Evolutionary conservation across 2,329 filamentous ascomycete genomes (phyloP).

Genomic region (Cercospora citrullina): DNA sequence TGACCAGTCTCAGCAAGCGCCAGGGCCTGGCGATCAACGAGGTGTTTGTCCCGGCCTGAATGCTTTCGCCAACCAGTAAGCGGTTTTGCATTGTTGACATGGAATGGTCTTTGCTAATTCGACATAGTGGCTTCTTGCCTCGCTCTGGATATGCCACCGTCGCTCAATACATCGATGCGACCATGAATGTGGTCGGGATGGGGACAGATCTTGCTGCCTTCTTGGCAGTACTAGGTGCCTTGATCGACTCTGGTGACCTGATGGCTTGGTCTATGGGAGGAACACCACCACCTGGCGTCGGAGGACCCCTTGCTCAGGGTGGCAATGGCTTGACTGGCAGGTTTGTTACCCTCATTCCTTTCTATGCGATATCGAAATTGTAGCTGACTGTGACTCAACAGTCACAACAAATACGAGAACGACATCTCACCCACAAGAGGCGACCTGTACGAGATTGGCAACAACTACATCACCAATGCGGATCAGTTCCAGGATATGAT

Average conservation of each 20-base stretch:
- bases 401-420: slow-evolving; percentile 41
- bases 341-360: background rate
- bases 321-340: slow-evolving; percentile 28
- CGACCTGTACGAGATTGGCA: slow-evolving; percentile 37
- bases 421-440: slow-evolving; percentile 39
- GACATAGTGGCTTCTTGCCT: background rate
- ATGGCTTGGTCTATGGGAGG: slow-evolving; percentile 25
- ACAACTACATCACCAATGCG: slow-evolving; percentile 33
- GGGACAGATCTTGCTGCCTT: slow-evolving; percentile 33
- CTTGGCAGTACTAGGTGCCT: slow-evolving; percentile 21
- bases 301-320: slow-evolving; percentile 4
- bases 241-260: slow-evolving; percentile 22
- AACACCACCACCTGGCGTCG: slow-evolving; percentile 21
- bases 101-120: background rate
- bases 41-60: slow-evolving; percentile 35
- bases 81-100: background rate
- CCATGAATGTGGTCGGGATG: slow-evolving; percentile 38
- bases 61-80: slow-evolving; percentile 31
- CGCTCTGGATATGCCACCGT: slow-evolving; percentile 37
- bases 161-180: slow-evolving; percentile 33
- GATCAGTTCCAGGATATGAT: slow-evolving; percentile 36
- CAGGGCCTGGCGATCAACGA: slow-evolving; percentile 33
- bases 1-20: slow-evolving; percentile 22
- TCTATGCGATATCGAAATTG: background rate
- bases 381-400: background rate